Evolutionary conservation across 164 flowering plant species (phyloP), one percentile per base, ranked within the genome.

Genomic region (Pachysandra terminalis): DNA sequence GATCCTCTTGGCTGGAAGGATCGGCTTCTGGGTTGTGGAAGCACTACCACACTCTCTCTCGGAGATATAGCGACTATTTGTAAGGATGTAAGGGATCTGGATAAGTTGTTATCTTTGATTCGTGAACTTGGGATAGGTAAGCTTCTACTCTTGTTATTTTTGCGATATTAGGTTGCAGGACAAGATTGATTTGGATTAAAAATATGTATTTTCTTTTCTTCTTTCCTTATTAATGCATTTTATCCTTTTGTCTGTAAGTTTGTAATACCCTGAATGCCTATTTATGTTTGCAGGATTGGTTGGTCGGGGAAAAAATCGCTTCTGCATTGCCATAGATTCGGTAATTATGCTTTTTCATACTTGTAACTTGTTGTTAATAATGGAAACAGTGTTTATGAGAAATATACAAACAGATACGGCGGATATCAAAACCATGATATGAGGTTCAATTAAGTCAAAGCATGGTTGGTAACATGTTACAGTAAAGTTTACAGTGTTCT

Each of bases 1-100:
- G 98, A 96, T 77, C 98, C 98, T 48, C 86, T 90, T 71, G 97
- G 99, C 41, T 95, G 99, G 99, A 90, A 84, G 72, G 75, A 78
- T 59, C 72, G 59, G 75, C 77, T 81, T 58, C 40, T 28, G 68
- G 81, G 70, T 65, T 35, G 45, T 56, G 81, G 76, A 58, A 66
- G 32, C 26, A 27, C 40, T 55, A 19, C 37, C 1, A 67, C 56
- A n/a, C 37, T 51, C 23, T 69, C 70, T 1, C 40, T 54, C 3
- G 80, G 77, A 66, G 57, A 45, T 32, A 25, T 28, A 23, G 78
- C 66, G 68, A 75, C 41, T 66, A 19, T 81, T 59, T 87, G 71
- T 68, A 81, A 67, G 66, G 79, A 88, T 75, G 90, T 88, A 58
- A 82, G 73, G 59, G 79, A 96, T 75, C 41, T 85, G 81, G 85